These are phyloP conservation scores for Sapria himalayana DNA, from an alignment of 345 rosid genomes.

Conservation along the genomic window DNA sequence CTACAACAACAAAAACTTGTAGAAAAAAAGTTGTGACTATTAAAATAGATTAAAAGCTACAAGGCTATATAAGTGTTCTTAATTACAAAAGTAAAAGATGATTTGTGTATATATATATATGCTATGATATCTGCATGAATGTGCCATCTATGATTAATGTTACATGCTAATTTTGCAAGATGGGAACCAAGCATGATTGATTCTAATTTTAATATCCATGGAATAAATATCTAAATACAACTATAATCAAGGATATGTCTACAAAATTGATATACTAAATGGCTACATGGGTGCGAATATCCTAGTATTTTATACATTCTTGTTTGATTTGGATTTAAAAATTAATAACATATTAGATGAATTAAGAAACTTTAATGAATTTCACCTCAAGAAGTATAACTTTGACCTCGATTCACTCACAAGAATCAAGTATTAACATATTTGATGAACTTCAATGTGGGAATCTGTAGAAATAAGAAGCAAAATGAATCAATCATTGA, in stretches of 20 bases:
- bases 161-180: conserved; percentile 53
- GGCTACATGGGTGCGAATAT: conserved; percentile 22
- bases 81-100: conserved; percentile 42
- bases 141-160: too few species aligned
- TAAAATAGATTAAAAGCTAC: too few species aligned
- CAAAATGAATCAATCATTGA: conserved; percentile 21
- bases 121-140: too few species aligned
- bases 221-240: conserved; percentile 40
- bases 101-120: too few species aligned
- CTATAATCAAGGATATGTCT: conserved; percentile 39
- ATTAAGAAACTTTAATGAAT: not conserved
- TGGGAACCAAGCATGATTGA: conserved; percentile 79
- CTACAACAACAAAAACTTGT: too few species aligned
- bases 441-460: conserved; percentile 13
- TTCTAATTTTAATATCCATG: conserved; percentile 62
- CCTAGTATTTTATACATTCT: too few species aligned
- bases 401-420: too few species aligned
- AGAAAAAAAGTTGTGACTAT: too few species aligned
- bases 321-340: too few species aligned
- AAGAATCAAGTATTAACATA: too few species aligned
- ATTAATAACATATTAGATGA: too few species aligned
- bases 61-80: conserved; percentile 34
- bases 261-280: conserved; percentile 35
- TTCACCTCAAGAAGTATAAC: not conserved
- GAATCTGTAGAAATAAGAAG: conserved; percentile 16